Base-by-base conservation (phyloP, 352 stramenopile genomes). In the Globisporangium nagaii region DNA sequence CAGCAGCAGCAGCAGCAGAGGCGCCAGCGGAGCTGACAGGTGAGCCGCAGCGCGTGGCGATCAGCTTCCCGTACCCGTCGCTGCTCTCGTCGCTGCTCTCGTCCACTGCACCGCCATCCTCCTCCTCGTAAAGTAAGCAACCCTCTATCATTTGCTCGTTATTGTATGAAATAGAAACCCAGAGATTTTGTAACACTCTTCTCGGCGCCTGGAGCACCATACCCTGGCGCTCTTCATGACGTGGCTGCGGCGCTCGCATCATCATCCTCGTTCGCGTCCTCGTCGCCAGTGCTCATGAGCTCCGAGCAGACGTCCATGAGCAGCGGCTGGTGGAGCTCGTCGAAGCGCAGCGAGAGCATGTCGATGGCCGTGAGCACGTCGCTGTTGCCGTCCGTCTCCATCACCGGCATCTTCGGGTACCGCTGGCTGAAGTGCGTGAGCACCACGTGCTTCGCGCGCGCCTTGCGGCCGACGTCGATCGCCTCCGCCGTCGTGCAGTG, bases 351-450 rank as follows among this genome's bases (percentile, higher is more conserved):
- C 40, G 77, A 88, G 43, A 95, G 66, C 63, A 95, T 61, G 47
- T 93, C 85, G 45, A 92, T 78, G 12, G 83, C 81, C 12, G 69
- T 77, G 52, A 95, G 66, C 55, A 88, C 70, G 24, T 80, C 56
- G 44, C 70, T 70, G 4, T 56, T 41, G 28, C 65, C 54, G 17
- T 76, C 47, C 8, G 12, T n/a, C 17, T 40, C 69, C 15, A 85
- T 36, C 17, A 73, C 69, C 0, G 82, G 65, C 73, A 89, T 88
- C 60, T 90, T 92, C 4, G 81, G 81, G 55, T 95, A 92, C 17
- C 82, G 68, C 60, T 95, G 82, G 53, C 82, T 93, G 70, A 99
- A 99, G 69, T 99, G 96, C n/a, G 96, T 99, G 9, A 99, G 73
- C 17, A 98, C 69, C 1, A 96, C 63, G 50, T 88, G 72, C 45